These are phyloP conservation scores for Blastobotrys raffinosifermentans DNA, from an alignment of 1,139 yeast species.

Conservation along the genomic window DNA sequence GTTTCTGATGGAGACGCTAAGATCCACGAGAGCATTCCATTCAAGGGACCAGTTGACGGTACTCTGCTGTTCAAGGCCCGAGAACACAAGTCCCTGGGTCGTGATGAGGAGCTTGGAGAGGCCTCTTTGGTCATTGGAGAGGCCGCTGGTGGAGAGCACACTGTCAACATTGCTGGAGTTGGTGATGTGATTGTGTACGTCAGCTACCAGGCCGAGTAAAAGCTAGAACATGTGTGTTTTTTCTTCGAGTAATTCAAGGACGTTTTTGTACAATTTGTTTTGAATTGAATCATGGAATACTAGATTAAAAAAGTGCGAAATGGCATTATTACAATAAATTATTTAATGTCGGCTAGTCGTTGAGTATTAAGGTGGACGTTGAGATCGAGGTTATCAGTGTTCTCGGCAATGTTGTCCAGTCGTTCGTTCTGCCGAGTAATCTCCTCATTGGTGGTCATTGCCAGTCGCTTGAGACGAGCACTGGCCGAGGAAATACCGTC, in stretches of 20 bases:
- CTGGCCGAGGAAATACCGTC: conserved; percentile 46
- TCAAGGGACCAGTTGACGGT: conserved; percentile 60
- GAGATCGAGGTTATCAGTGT: conserved; percentile 48
- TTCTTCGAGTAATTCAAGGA: no score
- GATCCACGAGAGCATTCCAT: conserved; percentile 64
- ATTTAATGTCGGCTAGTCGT: conserved; percentile 36
- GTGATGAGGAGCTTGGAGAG: conserved; percentile 58
- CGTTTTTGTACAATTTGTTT: conserved; percentile 1
- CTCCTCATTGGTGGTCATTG: conserved; percentile 48
- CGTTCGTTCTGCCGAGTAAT: conserved; percentile 47
- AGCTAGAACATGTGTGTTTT: background rate
- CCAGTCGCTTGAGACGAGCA: conserved; percentile 45
- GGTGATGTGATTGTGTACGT: conserved; percentile 19
- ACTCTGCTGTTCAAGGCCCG: conserved; percentile 53
- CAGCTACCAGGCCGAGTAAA: conserved; percentile 7
- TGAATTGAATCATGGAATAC: background rate
- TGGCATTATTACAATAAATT: no score
- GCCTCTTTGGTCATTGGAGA: conserved; percentile 33
- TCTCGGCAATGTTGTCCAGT: conserved; percentile 46
- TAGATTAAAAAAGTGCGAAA: background rate
- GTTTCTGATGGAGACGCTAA: conserved; percentile 42
- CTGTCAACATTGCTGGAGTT: conserved; percentile 22
- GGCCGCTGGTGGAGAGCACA: conserved; percentile 24
- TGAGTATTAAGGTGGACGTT: conserved; percentile 46
- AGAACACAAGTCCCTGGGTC: conserved; percentile 71